Percentiles rank a stretch among this genome's conserved stretches.
These are phyloP conservation scores for Volvariella surrecta DNA, from an alignment of 1,284 basidiomycete genomes.

Conservation along the genomic window DNA sequence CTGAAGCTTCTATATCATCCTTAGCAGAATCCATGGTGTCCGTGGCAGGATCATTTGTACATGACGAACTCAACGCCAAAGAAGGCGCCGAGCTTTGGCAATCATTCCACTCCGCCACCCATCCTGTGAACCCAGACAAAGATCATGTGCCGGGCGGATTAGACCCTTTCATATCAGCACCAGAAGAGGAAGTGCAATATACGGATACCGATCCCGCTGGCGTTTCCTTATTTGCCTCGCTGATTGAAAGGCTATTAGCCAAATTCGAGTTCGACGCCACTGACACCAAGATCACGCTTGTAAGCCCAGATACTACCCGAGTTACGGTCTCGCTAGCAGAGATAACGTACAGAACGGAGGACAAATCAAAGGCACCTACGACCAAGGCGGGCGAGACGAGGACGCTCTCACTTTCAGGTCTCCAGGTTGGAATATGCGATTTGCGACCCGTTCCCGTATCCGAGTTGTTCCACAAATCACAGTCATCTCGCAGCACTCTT, in stretches of 20 bases:
- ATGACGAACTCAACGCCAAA: slow-evolving; percentile 62
- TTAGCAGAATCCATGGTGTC: slow-evolving; percentile 73
- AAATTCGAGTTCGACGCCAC: slow-evolving; percentile 73
- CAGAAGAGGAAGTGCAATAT: slow-evolving; percentile 27
- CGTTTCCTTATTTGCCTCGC: slow-evolving; percentile 76
- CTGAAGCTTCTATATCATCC: background rate
- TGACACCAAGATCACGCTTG: slow-evolving; percentile 58
- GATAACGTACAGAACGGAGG: slow-evolving; percentile 47
- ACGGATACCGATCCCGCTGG: slow-evolving; percentile 56
- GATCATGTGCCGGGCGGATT: slow-evolving; percentile 57
- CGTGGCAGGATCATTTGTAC: slow-evolving; percentile 78
- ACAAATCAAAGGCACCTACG: slow-evolving; percentile 6
- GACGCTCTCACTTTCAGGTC: slow-evolving; percentile 40
- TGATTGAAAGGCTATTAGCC: slow-evolving; percentile 79
- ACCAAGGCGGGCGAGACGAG: slow-evolving; percentile 27
- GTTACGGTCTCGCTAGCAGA: slow-evolving; percentile 52
- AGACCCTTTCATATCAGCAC: slow-evolving; percentile 40
- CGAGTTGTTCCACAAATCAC: slow-evolving; percentile 12
- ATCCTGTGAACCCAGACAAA: slow-evolving; percentile 20
- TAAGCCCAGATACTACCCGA: slow-evolving; percentile 54
- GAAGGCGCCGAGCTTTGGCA: slow-evolving; percentile 70
- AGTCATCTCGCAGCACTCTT: slow-evolving; percentile 7
- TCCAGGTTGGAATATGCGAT: slow-evolving; percentile 36
- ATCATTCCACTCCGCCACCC: slow-evolving; percentile 43
- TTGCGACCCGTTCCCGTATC: slow-evolving; percentile 21